Evolutionary conservation across 2,329 filamentous ascomycete genomes (phyloP), one percentile per base, ranked within the genome.

Genomic region (Leptographium flavum): DNA sequence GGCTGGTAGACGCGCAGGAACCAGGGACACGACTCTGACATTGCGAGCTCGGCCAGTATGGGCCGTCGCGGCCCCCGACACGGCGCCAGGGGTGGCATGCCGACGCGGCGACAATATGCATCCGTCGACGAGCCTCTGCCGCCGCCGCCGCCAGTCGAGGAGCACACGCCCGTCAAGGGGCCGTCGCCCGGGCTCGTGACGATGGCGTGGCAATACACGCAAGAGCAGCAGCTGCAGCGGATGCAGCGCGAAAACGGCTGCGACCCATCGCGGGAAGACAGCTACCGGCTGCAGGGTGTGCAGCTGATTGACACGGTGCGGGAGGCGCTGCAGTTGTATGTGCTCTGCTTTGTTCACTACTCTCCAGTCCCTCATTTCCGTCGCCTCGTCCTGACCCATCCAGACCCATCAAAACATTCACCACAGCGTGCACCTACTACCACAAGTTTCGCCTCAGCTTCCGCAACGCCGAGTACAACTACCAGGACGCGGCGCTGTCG

Each of bases 371-470:
- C 45, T 23, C 19, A 30, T 31, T 14, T 45, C 30, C 23, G 22
- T 19, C 2, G 15, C 23, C 4, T 21, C 25, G 22, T 25, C 4
- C n/a, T 39, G 19, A 6, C 11, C 17, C 15, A 1, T 38, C 13
- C 49, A 88, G 85, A 39, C 92, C 92, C 2, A 79, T 95, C 22
- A 82, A 85, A 49, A 96, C 92, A 0, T 95, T 87, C 62, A 85
- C 90, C 54, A 94, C 90, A 0, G 92, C 92, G 1, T 87, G 83
- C 51, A 80, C 84, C 15, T 94, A 94, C 60, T 98, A 88, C 59
- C 90, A 96, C 68, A 87, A 87, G 54, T 95, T 95, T 60, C 81
- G 90, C 28, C 73, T 96, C 43, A 76, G 82, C 39, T 87, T 94
- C 57, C 74, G 80, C n/a, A 86, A 88, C 54, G 78, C 70, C 52